Base-by-base conservation (phyloP, 306 rosid species). In the Corylus avellana region DNA sequence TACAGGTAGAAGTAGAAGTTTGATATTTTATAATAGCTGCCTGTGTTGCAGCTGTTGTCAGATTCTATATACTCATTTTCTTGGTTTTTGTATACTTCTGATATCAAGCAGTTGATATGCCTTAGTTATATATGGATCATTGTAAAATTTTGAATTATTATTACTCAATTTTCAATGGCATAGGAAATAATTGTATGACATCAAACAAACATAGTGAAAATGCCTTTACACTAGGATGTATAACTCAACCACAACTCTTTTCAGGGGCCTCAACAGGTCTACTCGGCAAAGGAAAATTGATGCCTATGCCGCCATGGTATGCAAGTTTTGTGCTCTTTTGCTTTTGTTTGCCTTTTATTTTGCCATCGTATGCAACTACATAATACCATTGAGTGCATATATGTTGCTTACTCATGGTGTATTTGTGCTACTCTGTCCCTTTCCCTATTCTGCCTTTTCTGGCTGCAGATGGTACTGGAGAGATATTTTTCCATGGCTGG, bases 401-500 rank as follows among this genome's bases (percentile, higher is more conserved):
- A 4, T 17, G 5, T 64, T 27, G 29, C 48, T 29, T 75, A 67
- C 56, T 14, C 17, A 11, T 8, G 1, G 29, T 29, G 44, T 27
- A 62, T 18, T 11, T 18, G 12, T 62, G 29, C 20, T n/a, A 12
- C 29, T 61, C 16, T 62, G 11, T 4, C 44, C n/a, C 46, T 3
- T 59, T 27, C 11, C 9, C 44, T 48, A 51, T 55, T 25, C 13
- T 13, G 27, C 12, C 7, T 71, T 53, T 64, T 42, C 17, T 70
- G 72, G 74, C 22, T 39, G 55, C 88, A 92, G 98, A 91, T 94
- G 97, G 86, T 92, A 49, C 82, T 92, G 58, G 97, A 92, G 91
- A 90, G 97, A 85, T 91, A 90, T 78, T 92, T 88, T 87, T 80
- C 84, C 84, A 79, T 85, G 74, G 89, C 91, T 42, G 98, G 97